A percentile compares a stretch with the other conserved stretches of the same genome.
Conservation (phyloP, 2,329 filamentous ascomycete species). For the Eutypa lata region DNA sequence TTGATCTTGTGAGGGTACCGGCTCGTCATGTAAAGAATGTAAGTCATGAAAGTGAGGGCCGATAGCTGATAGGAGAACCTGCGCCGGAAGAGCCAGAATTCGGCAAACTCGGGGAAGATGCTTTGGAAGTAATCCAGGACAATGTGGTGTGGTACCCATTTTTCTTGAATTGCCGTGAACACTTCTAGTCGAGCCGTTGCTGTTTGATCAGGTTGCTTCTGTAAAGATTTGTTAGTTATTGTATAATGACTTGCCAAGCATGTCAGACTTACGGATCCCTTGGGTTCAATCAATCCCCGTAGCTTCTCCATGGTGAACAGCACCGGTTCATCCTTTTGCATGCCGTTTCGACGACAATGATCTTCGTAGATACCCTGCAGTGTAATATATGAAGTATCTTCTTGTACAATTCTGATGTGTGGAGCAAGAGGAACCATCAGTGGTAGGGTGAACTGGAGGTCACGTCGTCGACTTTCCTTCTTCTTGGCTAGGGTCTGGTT, state of each 20-base stretch:
- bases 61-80: constrained; percentile 97
- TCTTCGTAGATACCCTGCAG: constrained; percentile 96
- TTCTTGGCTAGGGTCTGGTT: constrained; percentile 88
- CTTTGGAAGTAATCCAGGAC: constrained; percentile 86
- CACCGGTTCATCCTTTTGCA: constrained; percentile 93
- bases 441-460: constrained; percentile 93
- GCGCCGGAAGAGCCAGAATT: constrained; percentile 98
- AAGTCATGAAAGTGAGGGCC: constrained; percentile 96
- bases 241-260: neutral
- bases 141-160: constrained; percentile 81
- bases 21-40: constrained; percentile 95
- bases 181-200: constrained; percentile 80
- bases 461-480: constrained; percentile 90
- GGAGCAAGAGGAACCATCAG: constrained; percentile 94
- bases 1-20: constrained; percentile 94
- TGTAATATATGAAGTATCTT: constrained; percentile 91
- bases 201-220: constrained; percentile 67
- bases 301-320: constrained; percentile 95
- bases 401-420: constrained; percentile 91
- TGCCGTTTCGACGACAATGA: constrained; percentile 80
- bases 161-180: constrained; percentile 91
- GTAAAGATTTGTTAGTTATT: constrained; percentile 25
- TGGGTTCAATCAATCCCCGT: constrained; percentile 68
- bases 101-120: constrained; percentile 82
- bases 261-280: constrained; percentile 50